Conservation (phyloP, 2,329 filamentous ascomycete genomes). For the Fusarium fracticaudum region DNA sequence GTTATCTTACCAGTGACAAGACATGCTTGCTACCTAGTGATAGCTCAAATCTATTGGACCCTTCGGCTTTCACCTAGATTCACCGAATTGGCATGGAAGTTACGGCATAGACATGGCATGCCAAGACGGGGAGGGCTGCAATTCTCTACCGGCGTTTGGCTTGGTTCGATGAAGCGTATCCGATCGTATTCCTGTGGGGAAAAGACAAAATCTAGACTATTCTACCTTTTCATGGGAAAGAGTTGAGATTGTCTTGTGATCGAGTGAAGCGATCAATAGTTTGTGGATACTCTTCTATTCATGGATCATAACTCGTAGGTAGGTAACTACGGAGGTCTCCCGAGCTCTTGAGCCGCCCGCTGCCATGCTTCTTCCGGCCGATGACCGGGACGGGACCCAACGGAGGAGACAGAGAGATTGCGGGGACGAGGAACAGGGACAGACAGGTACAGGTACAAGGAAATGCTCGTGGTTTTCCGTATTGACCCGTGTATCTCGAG, state of each 20-base stretch:
- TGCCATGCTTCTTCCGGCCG: constrained; percentile 10
- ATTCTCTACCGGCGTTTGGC: constrained; percentile 10
- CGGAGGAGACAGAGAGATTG: constrained; percentile 13
- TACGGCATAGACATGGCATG: background rate
- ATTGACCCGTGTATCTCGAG: background rate
- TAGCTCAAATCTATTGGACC: background rate
- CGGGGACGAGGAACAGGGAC: background rate
- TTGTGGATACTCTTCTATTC: constrained; percentile 4
- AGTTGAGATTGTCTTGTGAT: constrained; percentile 1
- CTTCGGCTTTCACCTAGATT: constrained; percentile 25
- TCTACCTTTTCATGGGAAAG: background rate
- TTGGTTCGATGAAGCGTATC: constrained; percentile 11
- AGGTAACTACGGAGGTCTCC: constrained; percentile 27
- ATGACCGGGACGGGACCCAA: constrained; percentile 30
- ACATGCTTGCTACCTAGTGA: background rate
- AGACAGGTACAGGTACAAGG: background rate
- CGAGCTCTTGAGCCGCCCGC: constrained; percentile 21
- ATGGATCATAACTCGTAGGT: background rate
- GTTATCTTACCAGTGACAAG: background rate
- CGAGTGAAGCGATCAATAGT: constrained; percentile 26
- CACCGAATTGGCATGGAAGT: constrained; percentile 12
- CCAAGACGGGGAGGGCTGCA: constrained; percentile 14
- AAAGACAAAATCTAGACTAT: background rate
- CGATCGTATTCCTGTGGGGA: constrained; percentile 9
- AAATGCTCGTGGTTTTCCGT: constrained; percentile 5